These are phyloP conservation scores for Puccinia triticina DNA, from an alignment of 1,284 basidiomycete species.

Conservation along the genomic window DNA sequence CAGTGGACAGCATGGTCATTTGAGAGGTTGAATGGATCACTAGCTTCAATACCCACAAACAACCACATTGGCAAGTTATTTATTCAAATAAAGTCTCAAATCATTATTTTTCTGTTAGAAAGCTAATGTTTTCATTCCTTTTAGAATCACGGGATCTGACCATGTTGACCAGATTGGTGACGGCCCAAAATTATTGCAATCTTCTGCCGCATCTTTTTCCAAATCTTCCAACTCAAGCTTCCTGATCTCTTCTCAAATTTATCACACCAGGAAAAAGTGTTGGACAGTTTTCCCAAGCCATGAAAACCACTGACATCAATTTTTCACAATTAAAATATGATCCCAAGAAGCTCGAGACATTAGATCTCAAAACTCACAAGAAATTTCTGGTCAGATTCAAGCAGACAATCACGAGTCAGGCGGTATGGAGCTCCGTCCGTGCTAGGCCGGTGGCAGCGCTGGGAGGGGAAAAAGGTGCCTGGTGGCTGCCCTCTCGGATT, in stretches of 20 bases:
- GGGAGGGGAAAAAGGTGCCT: too few relatives aligned
- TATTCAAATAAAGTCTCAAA: background rate
- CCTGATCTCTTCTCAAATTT: conserved; percentile 13
- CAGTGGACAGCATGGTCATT: conserved; percentile 42
- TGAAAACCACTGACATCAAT: background rate
- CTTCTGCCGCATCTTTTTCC: background rate
- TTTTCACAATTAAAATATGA: conserved; percentile 14
- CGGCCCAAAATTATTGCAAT: background rate
- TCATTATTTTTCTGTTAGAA: too few relatives aligned
- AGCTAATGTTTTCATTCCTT: background rate
- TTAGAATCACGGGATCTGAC: conserved; percentile 10
- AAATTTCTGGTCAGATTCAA: conserved; percentile 3
- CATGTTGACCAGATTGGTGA: background rate
- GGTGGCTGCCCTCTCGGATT: too few relatives aligned
- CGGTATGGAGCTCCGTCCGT: too few relatives aligned
- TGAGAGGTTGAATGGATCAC: conserved; percentile 33
- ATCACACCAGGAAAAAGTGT: conserved; percentile 13
- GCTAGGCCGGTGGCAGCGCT: too few relatives aligned
- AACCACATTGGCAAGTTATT: conserved; percentile 10
- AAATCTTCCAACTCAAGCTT: background rate
- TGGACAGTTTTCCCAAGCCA: conserved; percentile 24
- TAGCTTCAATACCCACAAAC: conserved; percentile 64
- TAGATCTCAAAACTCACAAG: conserved; percentile 25
- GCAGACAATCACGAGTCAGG: background rate
- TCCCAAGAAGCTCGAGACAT: conserved; percentile 6